Conservation (phyloP, 2,329 filamentous ascomycete species). For the Fusarium pseudonygamai region DNA sequence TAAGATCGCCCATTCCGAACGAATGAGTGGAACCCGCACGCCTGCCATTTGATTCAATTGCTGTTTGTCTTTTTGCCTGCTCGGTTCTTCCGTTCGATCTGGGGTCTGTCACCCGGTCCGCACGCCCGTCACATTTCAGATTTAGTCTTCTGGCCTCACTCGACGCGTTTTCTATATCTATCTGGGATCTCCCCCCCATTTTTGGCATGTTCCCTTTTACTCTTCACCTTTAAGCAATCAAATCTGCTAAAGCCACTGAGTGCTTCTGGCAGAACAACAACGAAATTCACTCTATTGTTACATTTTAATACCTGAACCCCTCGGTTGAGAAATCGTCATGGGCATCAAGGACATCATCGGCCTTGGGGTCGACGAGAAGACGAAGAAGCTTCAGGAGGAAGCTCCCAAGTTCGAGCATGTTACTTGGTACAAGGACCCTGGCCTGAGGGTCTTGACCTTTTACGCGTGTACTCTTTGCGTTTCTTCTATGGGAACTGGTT, state of each 20-base stretch:
- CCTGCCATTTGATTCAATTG: background rate
- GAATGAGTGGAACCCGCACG: background rate
- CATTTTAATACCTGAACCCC: too few species aligned
- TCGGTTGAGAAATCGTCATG: conserved; percentile 2
- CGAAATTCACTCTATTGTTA: background rate
- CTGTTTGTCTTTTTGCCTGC: conserved; percentile 10
- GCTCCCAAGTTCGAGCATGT: conserved; percentile 64
- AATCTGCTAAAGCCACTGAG: background rate
- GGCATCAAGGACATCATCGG: conserved; percentile 25
- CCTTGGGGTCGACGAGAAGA: conserved; percentile 22
- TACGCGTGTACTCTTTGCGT: conserved; percentile 16
- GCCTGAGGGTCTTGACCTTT: conserved; percentile 64
- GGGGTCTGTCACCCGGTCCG: conserved; percentile 24
- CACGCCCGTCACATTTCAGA: conserved; percentile 5
- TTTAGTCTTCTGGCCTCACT: background rate
- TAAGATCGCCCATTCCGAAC: conserved; percentile 24
- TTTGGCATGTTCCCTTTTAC: too few species aligned
- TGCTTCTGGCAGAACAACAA: background rate
- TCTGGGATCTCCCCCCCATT: background rate
- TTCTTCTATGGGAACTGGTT: conserved; percentile 29
- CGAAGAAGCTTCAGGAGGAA: conserved; percentile 47
- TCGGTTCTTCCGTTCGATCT: conserved; percentile 14
- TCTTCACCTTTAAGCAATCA: too few species aligned
- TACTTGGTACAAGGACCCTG: conserved; percentile 65
- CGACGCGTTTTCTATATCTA: conserved; percentile 20